Evolutionary conservation across 2,329 filamentous ascomycete species (phyloP), one percentile per base, ranked within the genome.

Genomic region (Microsporum canis): DNA sequence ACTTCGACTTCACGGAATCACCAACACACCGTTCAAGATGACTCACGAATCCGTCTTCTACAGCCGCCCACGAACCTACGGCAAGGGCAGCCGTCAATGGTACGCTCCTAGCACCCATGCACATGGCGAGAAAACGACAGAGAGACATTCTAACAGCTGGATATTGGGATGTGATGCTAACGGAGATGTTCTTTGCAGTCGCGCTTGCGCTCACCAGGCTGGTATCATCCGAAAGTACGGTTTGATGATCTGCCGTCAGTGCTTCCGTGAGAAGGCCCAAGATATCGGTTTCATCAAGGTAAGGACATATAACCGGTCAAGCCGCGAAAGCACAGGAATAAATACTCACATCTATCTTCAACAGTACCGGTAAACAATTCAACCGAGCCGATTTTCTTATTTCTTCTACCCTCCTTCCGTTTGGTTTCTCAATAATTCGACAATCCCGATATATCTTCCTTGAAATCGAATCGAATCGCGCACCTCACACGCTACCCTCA

Each of bases 211-310:
- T 77, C 92, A 99, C 88, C 87, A 85, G 77, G 92, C 94, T 75
- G 94, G 94, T 95, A 87, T 99, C 72, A 96, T 99, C 86, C 91
- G 94, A 84, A 99, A 99, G 84, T 99, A 99, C 83, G 92, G 94
- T 77, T 85, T 96, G 72, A 90, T 95, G 72, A 84, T 86, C 79
- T 86, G 84, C 82, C 82, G 84, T 81, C 72, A 76, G 60, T 86
- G 84, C 82, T 87, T 87, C 81, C 76, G 84, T 70, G 84, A 87
- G 79, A 86, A 86, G 81, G 77, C 78, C 72, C 73, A 75, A 73
- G 84, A 87, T 76, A 86, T 87, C 74, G 84, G 84, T 70, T 87
- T 87, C 80, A 77, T 80, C 76, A 86, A 87, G 83, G 84, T 86
- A 64, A 10, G 53, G 27, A 43, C 39, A 53, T 29, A 53, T 14